phyloP scores from a whole-genome alignment of 495 filamentous ascomycete species.

The Niebla homalea region DNA sequence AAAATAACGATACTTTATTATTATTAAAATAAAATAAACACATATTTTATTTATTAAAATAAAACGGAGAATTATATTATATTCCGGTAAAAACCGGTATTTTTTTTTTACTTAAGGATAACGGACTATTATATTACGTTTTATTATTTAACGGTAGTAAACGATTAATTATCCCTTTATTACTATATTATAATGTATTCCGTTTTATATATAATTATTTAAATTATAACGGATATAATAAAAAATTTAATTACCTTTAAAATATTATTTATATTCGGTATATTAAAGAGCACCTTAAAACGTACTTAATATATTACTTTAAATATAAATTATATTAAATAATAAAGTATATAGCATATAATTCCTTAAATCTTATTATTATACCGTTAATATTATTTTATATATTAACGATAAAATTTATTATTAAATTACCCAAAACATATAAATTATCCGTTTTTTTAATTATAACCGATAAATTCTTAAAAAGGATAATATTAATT shows the following conservation, averaged over 20 bases:
- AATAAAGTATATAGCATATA: not conserved
- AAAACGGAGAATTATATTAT: no score
- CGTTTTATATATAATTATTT: not conserved
- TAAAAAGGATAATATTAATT: not conserved
- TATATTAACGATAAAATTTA: no score
- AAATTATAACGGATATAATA: not conserved
- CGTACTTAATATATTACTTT: not conserved
- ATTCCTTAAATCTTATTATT: conserved; percentile 1
- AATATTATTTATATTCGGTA: not conserved
- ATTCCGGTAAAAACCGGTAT: not conserved
- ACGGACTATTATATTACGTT: not conserved
- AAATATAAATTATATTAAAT: conserved; percentile 2
- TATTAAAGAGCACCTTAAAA: not conserved
- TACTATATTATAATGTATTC: not conserved
- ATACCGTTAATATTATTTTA: not conserved
- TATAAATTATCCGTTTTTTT: not conserved
- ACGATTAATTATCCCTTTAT: not conserved
- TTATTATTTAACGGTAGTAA: no score
- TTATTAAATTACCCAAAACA: not conserved
- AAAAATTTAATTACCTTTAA: not conserved
- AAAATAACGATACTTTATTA: no score
- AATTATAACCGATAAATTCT: not conserved
- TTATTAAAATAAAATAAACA: no score
- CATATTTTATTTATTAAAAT: no score
- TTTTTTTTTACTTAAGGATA: not conserved